Evolutionary conservation across 257 asterid species (phyloP).

Genomic region (Gentiana macrophylla): DNA sequence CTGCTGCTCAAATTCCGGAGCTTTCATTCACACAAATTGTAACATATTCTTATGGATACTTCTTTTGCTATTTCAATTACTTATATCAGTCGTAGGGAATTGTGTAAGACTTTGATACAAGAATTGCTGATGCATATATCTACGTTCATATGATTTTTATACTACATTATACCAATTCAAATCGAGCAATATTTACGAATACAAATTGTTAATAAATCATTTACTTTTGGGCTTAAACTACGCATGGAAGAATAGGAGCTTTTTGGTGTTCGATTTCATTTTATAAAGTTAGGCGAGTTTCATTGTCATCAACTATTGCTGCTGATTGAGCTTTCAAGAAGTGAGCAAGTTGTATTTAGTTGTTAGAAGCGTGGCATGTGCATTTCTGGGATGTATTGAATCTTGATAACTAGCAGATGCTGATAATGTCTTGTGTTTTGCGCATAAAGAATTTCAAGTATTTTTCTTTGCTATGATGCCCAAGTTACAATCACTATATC

Average conservation of each 20-base stretch:
- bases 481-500: slow-evolving; percentile 15
- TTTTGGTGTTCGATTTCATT: too few species aligned
- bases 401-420: background rate
- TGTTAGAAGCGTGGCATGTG: too few species aligned
- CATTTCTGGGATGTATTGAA: background rate
- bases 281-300: too few species aligned
- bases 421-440: background rate
- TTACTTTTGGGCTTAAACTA: too few species aligned
- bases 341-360: too few species aligned
- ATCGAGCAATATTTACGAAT: background rate
- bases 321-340: too few species aligned
- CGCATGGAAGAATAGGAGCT: too few species aligned
- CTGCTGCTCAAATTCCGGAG: slow-evolving; percentile 20
- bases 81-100: too few species aligned
- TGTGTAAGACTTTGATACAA: background rate
- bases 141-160: background rate
- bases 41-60: slow-evolving; percentile 15
- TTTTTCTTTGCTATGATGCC: background rate
- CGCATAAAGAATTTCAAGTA: background rate
- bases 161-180: background rate
- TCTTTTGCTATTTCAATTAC: background rate
- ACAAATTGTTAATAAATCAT: too few species aligned
- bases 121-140: background rate
- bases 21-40: slow-evolving; percentile 36
- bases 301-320: too few species aligned